These are phyloP conservation scores for Paecilomyces formosus DNA, from an alignment of 2,329 filamentous ascomycete species.

Conservation along the genomic window DNA sequence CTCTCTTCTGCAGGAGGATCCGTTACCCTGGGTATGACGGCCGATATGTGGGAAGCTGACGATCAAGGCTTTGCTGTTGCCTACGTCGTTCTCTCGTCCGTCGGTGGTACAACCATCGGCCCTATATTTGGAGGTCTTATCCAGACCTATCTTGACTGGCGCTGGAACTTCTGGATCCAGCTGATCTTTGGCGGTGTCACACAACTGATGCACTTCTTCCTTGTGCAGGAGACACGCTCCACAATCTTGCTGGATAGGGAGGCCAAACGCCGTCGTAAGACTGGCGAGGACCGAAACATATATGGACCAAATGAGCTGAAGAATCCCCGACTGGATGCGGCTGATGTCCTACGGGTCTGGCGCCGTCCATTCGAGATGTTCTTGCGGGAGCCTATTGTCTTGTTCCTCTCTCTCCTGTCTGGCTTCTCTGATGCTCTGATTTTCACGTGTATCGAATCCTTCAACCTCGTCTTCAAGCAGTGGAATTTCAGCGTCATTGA, in stretches of 20 bases:
- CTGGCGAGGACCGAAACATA: constrained; percentile 51
- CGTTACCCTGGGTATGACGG: constrained; percentile 68
- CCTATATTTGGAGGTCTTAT: constrained; percentile 61
- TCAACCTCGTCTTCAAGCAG: constrained; percentile 51
- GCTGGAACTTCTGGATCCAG: constrained; percentile 49
- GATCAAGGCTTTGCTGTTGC: constrained; percentile 70
- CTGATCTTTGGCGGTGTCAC: constrained; percentile 49
- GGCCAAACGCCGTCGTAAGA: constrained; percentile 64
- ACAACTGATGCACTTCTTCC: constrained; percentile 43
- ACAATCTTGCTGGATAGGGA: constrained; percentile 73
- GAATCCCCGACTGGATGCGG: constrained; percentile 39
- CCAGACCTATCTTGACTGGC: background rate
- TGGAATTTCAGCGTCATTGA: constrained; percentile 49
- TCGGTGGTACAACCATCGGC: constrained; percentile 67
- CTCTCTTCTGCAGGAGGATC: constrained; percentile 65
- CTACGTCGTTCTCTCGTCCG: constrained; percentile 70
- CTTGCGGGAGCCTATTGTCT: constrained; percentile 57
- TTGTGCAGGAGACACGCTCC: constrained; percentile 70
- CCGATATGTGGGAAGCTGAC: constrained; percentile 65
- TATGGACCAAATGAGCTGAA: constrained; percentile 65
- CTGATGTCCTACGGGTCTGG: constrained; percentile 42
- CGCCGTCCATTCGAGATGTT: constrained; percentile 57
- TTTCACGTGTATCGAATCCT: constrained; percentile 60
- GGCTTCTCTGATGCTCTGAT: constrained; percentile 60
- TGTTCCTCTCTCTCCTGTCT: constrained; percentile 52